Percentiles rank a stretch among this genome's conserved stretches.
These are phyloP conservation scores for Chaetomium globosum DNA, from an alignment of 2,329 filamentous ascomycete species.

Conservation along the genomic window DNA sequence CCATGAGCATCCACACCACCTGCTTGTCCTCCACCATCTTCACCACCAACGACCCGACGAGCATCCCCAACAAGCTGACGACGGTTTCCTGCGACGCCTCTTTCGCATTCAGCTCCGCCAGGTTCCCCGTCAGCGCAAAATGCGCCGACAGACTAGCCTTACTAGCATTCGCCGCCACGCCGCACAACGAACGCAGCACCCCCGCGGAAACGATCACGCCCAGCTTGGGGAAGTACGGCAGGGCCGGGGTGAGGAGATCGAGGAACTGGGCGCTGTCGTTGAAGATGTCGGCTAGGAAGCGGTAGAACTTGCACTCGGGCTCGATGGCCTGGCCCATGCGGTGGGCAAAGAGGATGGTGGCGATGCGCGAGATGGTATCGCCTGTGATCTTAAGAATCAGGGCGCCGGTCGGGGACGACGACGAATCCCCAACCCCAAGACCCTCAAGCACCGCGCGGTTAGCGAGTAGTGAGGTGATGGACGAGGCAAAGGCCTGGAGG, in stretches of 20 bases:
- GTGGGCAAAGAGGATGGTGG: slow-evolving; percentile 85
- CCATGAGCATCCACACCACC: slow-evolving; percentile 73
- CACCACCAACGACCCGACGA: slow-evolving; percentile 80
- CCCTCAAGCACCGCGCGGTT: slow-evolving; percentile 78
- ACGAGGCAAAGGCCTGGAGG: slow-evolving; percentile 80
- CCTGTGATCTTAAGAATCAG: slow-evolving; percentile 82
- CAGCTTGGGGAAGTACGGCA: slow-evolving; percentile 59
- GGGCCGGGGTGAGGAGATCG: slow-evolving; percentile 77
- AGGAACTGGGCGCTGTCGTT: slow-evolving; percentile 85
- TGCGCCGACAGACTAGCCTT: slow-evolving; percentile 91
- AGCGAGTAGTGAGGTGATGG: slow-evolving; percentile 77
- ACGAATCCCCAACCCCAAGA: slow-evolving; percentile 80
- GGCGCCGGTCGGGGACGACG: slow-evolving; percentile 76
- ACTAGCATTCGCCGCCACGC: slow-evolving; percentile 84
- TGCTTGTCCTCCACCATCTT: slow-evolving; percentile 69
- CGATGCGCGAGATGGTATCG: slow-evolving; percentile 76
- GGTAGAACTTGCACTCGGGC: slow-evolving; percentile 87
- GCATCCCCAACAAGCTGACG: slow-evolving; percentile 84
- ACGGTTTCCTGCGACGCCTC: slow-evolving; percentile 95
- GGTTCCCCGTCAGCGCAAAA: slow-evolving; percentile 83
- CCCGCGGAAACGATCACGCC: slow-evolving; percentile 54
- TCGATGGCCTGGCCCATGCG: slow-evolving; percentile 79
- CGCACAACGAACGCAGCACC: slow-evolving; percentile 68
- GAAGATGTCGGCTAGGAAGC: slow-evolving; percentile 83
- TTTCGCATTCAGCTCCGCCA: slow-evolving; percentile 92